Conservation (phyloP, 148 eudicot genomes). For the Selenicereus undatus region DNA sequence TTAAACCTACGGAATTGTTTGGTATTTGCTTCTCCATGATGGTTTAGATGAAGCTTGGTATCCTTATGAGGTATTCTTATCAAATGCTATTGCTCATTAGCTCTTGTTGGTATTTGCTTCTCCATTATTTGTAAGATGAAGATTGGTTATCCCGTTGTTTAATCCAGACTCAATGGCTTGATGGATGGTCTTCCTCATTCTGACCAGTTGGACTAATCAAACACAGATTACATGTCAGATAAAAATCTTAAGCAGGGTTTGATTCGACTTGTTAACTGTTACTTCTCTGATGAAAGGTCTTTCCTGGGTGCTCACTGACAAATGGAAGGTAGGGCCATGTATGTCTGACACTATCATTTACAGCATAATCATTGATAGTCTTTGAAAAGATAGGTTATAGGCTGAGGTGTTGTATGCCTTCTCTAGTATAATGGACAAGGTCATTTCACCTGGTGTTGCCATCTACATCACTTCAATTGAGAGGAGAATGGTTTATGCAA, state of each 20-base stretch:
- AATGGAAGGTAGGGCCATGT: no score
- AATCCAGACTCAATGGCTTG: not conserved
- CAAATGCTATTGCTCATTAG: not conserved
- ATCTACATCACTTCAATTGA: not conserved
- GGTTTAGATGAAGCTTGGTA: not conserved
- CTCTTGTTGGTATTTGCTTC: not conserved
- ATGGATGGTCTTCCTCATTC: not conserved
- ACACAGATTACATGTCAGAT: not conserved
- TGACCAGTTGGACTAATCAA: not conserved
- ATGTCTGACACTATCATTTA: no score
- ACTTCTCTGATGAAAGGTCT: no score
- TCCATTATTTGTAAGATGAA: not conserved
- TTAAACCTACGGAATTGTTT: not conserved
- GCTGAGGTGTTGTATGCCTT: no score
- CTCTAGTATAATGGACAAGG: no score
- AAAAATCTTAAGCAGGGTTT: not conserved
- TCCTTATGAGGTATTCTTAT: not conserved
- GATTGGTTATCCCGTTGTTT: no score
- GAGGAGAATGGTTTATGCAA: not conserved
- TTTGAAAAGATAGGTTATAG: no score
- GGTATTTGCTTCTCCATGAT: not conserved
- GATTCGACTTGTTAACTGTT: no score
- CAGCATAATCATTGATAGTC: no score
- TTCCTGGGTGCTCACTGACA: no score
- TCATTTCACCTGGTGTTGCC: no score